Evolutionary conservation across 371 early-diverging fungal genomes (phyloP).

Genomic region (Mucor mucedo): DNA sequence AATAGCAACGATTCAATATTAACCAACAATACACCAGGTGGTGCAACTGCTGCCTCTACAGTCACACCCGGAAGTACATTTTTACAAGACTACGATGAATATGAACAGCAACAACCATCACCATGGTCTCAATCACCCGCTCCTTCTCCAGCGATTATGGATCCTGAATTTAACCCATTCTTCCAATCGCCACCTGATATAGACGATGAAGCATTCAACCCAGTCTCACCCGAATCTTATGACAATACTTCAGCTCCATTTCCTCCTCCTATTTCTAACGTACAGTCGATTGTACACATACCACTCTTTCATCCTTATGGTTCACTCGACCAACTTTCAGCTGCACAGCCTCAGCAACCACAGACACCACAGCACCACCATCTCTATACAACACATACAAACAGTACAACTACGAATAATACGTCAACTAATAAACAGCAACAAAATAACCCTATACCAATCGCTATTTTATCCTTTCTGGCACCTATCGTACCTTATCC

Average conservation of each 20-base stretch:
- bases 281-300: constrained; percentile 64
- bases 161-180: constrained; percentile 65
- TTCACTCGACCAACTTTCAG: constrained; percentile 12
- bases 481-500: constrained; percentile 68
- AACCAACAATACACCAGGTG: constrained; percentile 22
- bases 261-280: constrained; percentile 51
- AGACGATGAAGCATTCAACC: constrained; percentile 68
- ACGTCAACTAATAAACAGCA: constrained; percentile 3
- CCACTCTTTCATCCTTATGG: constrained; percentile 54
- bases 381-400: constrained; percentile 1
- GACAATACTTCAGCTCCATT: constrained; percentile 41
- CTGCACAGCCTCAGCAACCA: background rate
- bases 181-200: constrained; percentile 62
- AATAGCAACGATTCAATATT: background rate
- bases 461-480: constrained; percentile 66
- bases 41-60: constrained; percentile 13
- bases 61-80: constrained; percentile 17
- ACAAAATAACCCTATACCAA: constrained; percentile 49
- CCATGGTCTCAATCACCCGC: constrained; percentile 74
- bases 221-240: constrained; percentile 52
- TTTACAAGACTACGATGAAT: constrained; percentile 48
- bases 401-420: background rate
- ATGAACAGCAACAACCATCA: constrained; percentile 55
- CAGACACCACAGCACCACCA: constrained; percentile 4
- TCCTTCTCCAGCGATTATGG: constrained; percentile 65